Conservation (phyloP, 2,329 filamentous ascomycete genomes). For the Cytospora piceae region DNA sequence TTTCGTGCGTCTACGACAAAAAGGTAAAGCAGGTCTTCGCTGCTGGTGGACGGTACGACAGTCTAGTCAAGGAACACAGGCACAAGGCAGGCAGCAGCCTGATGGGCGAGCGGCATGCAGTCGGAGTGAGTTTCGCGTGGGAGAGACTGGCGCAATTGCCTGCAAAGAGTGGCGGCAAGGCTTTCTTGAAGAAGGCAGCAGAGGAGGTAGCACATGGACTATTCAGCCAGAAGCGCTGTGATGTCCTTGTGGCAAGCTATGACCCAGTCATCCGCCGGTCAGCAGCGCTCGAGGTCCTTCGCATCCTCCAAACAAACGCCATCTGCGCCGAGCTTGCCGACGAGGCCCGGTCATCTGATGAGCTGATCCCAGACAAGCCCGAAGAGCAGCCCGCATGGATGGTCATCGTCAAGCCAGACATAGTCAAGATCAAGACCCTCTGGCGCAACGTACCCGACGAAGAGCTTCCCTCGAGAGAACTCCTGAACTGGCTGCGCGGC, state of each 20-base stretch:
- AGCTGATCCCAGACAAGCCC: constrained; percentile 74
- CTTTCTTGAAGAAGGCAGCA: constrained; percentile 67
- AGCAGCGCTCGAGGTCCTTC: constrained; percentile 75
- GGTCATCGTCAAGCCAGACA: constrained; percentile 81
- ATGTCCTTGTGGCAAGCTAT: constrained; percentile 88
- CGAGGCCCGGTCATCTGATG: constrained; percentile 78
- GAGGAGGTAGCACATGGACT: constrained; percentile 65
- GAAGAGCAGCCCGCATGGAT: constrained; percentile 85
- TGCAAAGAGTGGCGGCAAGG: constrained; percentile 54
- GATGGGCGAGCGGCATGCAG: constrained; percentile 71
- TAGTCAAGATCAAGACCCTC: constrained; percentile 79
- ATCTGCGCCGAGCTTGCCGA: constrained; percentile 87
- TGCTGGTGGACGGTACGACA: constrained; percentile 91
- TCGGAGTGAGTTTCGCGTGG: constrained; percentile 91
- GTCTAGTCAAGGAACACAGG: constrained; percentile 80
- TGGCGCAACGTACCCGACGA: constrained; percentile 74
- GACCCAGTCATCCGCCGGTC: constrained; percentile 76
- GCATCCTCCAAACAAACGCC: constrained; percentile 78
- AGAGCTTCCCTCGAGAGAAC: constrained; percentile 73
- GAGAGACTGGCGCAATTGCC: constrained; percentile 75
- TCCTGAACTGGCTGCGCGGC: constrained; percentile 78
- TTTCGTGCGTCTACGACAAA: constrained; percentile 86
- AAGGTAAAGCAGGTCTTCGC: constrained; percentile 87
- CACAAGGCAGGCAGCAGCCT: constrained; percentile 59
- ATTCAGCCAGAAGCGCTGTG: constrained; percentile 72